Base-by-base conservation (phyloP, 192 early-diverging fungal genomes). In the Backusella australiensis region DNA sequence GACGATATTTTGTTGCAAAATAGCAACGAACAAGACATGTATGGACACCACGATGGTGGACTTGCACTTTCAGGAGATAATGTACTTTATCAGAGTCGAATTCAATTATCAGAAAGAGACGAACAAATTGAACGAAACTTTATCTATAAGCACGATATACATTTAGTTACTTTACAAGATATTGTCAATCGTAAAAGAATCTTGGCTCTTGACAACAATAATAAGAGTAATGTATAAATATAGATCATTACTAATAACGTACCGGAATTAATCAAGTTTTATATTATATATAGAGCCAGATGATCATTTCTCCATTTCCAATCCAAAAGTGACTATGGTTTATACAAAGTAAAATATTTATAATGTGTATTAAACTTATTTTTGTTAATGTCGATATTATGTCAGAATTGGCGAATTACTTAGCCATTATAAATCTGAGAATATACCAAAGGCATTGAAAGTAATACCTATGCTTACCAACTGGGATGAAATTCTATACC, bases 401-500 rank as follows among this genome's bases (percentile, higher is more conserved):
- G 29, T 6, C 41, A 71, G 69, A 71, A 71, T 71, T 14, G 69
- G 39, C 17, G 69, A 44, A 44, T 26, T 39, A 38, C 14, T 71
- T 8, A n/a, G 38, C 29, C 69, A 38, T 17, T 71, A 71, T 71
- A n/a, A 71, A 26, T 21, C 41, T 15, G 69, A 39, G 29, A 71
- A 44, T 11, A 39, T 68, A 32, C 63, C 46, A 26, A 75, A 75
- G 49, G 65, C 42, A 34, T 69, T 75, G 26, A 42, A 68, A 53
- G 34, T 69, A 2, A 49, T 75, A 42, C 74, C 63, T 34, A 46
- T n/a, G n/a, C 32, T 75, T 17, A 8, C 66, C 4, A 75, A 75
- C 32, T 75, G 74, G 74, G 74, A 69, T 15, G 66, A 75, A 32
- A 44, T 75, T 17, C 46, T 75, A 9, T 69, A 34, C 29, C 34